Evolutionary conservation across 2,329 filamentous ascomycete species (phyloP).

Genomic region (Annulohypoxylon truncatum): DNA sequence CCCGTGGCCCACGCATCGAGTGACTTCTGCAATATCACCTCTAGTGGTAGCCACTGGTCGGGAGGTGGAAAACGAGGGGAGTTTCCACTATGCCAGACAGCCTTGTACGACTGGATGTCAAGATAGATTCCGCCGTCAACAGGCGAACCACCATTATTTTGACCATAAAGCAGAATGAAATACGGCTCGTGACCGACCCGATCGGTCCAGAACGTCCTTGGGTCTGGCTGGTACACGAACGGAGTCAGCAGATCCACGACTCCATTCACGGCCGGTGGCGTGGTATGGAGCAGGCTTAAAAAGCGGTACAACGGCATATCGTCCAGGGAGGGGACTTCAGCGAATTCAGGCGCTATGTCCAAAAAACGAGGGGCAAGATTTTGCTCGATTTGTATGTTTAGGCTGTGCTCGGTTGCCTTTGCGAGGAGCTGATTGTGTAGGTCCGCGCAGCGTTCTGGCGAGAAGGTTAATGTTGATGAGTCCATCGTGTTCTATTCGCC

Average conservation of each 20-base stretch:
- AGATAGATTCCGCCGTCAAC: not conserved
- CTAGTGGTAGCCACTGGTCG: not conserved
- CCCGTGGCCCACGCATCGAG: not conserved
- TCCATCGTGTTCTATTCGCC: too few species aligned
- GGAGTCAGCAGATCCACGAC: slow-evolving; percentile 16
- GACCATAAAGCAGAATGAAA: not conserved
- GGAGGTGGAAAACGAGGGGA: not conserved
- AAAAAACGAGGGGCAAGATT: slow-evolving; percentile 7
- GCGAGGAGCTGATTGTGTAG: slow-evolving; percentile 19
- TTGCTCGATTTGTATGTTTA: not conserved
- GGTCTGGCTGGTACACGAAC: slow-evolving; percentile 19
- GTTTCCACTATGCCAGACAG: not conserved
- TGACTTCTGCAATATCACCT: not conserved
- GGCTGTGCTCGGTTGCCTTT: slow-evolving; percentile 10
- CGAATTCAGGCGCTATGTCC: slow-evolving; percentile 18
- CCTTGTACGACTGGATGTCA: not conserved
- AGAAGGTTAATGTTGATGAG: slow-evolving; percentile 2
- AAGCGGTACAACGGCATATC: slow-evolving; percentile 14
- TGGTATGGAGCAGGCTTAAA: slow-evolving; percentile 13
- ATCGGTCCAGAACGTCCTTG: slow-evolving; percentile 20
- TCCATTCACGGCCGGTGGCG: not conserved
- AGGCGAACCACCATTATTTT: not conserved
- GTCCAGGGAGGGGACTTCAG: slow-evolving; percentile 15
- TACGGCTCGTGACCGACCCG: not conserved
- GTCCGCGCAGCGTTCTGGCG: slow-evolving; percentile 18